phyloP scores from a whole-genome alignment of 2,329 filamentous ascomycete species.

The Aspergillus niger region DNA sequence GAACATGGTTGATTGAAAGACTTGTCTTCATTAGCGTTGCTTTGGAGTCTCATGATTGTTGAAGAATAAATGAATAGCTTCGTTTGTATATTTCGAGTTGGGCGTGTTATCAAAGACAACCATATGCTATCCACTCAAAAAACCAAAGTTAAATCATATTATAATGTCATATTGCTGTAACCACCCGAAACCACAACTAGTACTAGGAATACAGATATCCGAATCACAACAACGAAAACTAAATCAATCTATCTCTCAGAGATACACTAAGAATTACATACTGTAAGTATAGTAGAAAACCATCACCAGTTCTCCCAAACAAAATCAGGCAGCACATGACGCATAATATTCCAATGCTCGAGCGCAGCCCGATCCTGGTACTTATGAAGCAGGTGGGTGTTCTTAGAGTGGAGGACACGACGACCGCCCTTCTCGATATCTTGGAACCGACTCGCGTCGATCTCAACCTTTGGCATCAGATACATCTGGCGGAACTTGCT shows the following conservation, averaged over 20 bases:
- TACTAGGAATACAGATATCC: background rate
- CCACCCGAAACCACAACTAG: background rate
- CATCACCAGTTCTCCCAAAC: constrained; percentile 85
- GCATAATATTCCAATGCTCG: constrained; percentile 92
- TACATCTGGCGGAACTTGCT: constrained; percentile 71
- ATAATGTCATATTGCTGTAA: background rate
- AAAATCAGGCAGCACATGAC: constrained; percentile 70
- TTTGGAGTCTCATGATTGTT: background rate
- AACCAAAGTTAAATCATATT: no score
- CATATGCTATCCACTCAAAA: no score
- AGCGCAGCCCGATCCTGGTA: constrained; percentile 76
- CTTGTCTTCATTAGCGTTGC: background rate
- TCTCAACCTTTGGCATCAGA: constrained; percentile 71
- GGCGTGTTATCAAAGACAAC: no score
- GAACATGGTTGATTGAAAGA: background rate
- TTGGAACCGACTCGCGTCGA: constrained; percentile 50
- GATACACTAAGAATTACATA: background rate
- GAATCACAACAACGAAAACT: background rate
- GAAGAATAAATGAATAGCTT: background rate
- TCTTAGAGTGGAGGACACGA: constrained; percentile 46
- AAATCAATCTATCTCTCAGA: no score
- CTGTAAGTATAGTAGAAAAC: background rate
- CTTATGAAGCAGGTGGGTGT: constrained; percentile 66
- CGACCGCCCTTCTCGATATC: constrained; percentile 48
- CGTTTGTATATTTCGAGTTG: no score